Evolutionary conservation across 2,329 filamentous ascomycete species (phyloP).

Genomic region (Fusarium nurragi): DNA sequence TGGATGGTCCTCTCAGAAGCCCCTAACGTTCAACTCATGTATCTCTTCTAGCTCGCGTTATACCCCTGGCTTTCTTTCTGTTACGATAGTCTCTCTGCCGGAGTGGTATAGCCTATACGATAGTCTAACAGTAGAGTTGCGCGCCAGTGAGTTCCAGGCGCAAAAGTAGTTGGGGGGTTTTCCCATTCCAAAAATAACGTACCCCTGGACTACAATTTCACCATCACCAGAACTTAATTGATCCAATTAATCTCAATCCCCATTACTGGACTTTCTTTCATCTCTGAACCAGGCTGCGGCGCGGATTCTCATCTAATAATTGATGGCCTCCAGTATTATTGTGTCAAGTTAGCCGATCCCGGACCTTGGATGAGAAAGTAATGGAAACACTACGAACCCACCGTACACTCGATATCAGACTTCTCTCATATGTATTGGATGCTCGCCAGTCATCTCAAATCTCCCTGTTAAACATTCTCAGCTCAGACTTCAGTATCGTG

Average conservation of each 20-base stretch:
- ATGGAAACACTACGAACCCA: slow-evolving; percentile 17
- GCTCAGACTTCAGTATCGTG: slow-evolving; percentile 49
- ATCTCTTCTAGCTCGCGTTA: slow-evolving; percentile 14
- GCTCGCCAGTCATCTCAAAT: slow-evolving; percentile 2
- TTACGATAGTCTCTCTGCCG: slow-evolving; percentile 16
- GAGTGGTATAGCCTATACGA: slow-evolving; percentile 8
- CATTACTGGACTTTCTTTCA: slow-evolving; percentile 10
- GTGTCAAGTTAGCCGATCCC: slow-evolving; percentile 9
- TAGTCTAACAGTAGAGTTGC: slow-evolving; percentile 19
- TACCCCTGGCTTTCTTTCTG: slow-evolving; percentile 1
- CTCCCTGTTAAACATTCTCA: not conserved
- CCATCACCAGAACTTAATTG: slow-evolving; percentile 31
- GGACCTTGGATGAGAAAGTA: slow-evolving; percentile 5
- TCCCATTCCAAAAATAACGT: slow-evolving; percentile 23
- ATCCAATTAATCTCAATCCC: slow-evolving; percentile 27
- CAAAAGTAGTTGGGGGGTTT: slow-evolving; percentile 2
- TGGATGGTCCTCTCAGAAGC: not conserved
- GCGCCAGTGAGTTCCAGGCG: slow-evolving; percentile 6
- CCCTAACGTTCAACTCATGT: slow-evolving; percentile 11
- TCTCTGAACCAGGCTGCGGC: not conserved
- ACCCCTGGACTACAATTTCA: slow-evolving; percentile 26
- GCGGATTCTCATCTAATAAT: slow-evolving; percentile 25
- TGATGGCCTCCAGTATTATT: slow-evolving; percentile 4
- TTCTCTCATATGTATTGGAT: not conserved
- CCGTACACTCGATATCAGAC: not conserved